Percentiles rank a stretch among this genome's conserved stretches.
Evolutionary conservation across 208 protist species (phyloP).

Genomic region (Leptomonas seymouri): DNA sequence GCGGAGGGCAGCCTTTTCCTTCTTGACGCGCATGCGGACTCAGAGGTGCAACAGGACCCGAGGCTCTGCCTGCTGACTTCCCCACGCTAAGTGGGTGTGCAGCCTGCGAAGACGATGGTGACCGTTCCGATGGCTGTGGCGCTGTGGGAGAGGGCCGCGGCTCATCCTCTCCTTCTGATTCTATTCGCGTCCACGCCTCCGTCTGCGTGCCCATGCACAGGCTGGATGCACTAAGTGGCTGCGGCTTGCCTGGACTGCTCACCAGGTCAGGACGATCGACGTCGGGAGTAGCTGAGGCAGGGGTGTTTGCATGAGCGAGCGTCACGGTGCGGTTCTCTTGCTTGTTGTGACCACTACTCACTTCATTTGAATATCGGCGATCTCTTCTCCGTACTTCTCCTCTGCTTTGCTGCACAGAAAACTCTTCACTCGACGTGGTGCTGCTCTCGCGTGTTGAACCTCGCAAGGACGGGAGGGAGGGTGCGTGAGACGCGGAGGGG

Average conservation of each 20-base stretch:
- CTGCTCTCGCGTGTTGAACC: not conserved
- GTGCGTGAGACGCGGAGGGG: not conserved
- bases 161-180: conserved; percentile 3
- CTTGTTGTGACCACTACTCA: not conserved
- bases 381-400: not conserved
- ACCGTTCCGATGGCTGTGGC: conserved; percentile 3
- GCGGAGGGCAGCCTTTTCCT: not conserved
- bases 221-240: not conserved
- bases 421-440: conserved; percentile 15
- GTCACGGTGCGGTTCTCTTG: too few relatives aligned
- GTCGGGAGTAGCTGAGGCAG: not conserved
- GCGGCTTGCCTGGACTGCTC: not conserved
- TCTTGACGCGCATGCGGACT: not conserved
- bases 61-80: not conserved
- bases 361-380: not conserved
- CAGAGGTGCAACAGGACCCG: not conserved
- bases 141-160: conserved; percentile 3
- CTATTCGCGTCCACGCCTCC: not conserved
- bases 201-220: too few relatives aligned
- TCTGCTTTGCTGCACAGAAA: not conserved
- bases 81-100: not conserved
- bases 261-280: not conserved
- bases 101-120: not conserved
- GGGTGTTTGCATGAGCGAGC: not conserved
- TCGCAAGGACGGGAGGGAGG: not conserved